These are phyloP conservation scores for Fraxinus baroniana DNA, from an alignment of 305 asterid genomes.

Conservation along the genomic window DNA sequence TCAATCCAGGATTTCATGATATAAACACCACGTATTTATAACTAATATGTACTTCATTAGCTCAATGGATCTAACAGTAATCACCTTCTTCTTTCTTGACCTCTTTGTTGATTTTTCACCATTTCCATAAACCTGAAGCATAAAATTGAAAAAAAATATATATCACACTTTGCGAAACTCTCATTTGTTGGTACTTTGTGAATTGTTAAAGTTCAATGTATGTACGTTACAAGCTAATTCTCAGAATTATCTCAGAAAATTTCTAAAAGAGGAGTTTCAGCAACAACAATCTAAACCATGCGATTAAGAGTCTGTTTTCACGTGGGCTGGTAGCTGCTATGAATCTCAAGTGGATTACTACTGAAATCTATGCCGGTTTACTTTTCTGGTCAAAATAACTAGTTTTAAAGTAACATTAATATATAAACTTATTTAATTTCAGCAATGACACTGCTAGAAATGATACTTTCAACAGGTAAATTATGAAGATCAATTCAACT, in stretches of 20 bases:
- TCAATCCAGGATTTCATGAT: neutral
- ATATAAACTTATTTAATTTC: neutral
- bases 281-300: neutral
- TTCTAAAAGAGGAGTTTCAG: neutral
- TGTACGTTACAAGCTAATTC: neutral
- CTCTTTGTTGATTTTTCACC: slow-evolving; percentile 53
- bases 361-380: neutral
- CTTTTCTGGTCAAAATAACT: neutral
- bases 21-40: neutral
- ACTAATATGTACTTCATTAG: neutral
- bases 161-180: slow-evolving; percentile 9
- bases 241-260: neutral
- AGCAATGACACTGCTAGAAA: neutral
- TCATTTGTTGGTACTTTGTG: neutral
- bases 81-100: slow-evolving; percentile 80
- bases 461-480: neutral
- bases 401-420: neutral
- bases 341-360: neutral
- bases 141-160: neutral
- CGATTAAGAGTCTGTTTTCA: neutral
- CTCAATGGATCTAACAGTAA: slow-evolving; percentile 4
- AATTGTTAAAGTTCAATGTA: neutral
- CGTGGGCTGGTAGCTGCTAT: neutral
- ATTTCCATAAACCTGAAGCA: slow-evolving; percentile 41
- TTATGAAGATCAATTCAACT: neutral